Evolutionary conservation across 2,329 filamentous ascomycete species (phyloP).

Genomic region (Cladosporium sp.): DNA sequence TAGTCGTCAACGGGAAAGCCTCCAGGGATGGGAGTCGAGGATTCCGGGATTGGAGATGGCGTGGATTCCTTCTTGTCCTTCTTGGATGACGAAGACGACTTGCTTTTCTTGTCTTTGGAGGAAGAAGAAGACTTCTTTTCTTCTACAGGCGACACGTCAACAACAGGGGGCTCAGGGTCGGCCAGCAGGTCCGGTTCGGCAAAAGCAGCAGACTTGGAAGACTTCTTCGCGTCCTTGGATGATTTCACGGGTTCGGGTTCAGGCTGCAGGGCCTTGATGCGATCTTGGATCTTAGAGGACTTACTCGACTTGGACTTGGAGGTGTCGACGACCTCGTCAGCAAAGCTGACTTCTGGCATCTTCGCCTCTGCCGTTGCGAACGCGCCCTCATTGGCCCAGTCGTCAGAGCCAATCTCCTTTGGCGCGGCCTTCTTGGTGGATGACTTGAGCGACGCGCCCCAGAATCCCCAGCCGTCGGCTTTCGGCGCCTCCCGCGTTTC

Average conservation of each 20-base stretch:
- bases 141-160: conserved; percentile 11
- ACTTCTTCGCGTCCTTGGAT: conserved; percentile 15
- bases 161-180: conserved; percentile 5
- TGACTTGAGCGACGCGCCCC: conserved; percentile 42
- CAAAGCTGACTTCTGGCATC: conserved; percentile 39
- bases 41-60: conserved; percentile 17
- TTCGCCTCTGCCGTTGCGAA: conserved; percentile 36
- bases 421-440: conserved; percentile 37
- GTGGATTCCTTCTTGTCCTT: conserved; percentile 16
- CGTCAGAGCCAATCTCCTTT: conserved; percentile 41
- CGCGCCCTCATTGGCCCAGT: conserved; percentile 39
- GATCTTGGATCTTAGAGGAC: conserved; percentile 47
- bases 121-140: conserved; percentile 16
- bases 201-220: conserved; percentile 6
- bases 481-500: conserved; percentile 20
- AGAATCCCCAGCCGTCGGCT: conserved; percentile 38
- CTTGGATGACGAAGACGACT: conserved; percentile 10
- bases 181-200: conserved; percentile 15
- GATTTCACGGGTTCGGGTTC: conserved; percentile 26
- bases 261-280: conserved; percentile 45
- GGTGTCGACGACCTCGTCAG: conserved; percentile 35
- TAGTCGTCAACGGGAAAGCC: conserved; percentile 44
- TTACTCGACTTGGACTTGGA: conserved; percentile 39
- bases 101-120: conserved; percentile 16
- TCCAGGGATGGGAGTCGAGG: conserved; percentile 40